Evolutionary conservation across 164 flowering plant genomes (phyloP).

Genomic region (Akebia trifoliata): DNA sequence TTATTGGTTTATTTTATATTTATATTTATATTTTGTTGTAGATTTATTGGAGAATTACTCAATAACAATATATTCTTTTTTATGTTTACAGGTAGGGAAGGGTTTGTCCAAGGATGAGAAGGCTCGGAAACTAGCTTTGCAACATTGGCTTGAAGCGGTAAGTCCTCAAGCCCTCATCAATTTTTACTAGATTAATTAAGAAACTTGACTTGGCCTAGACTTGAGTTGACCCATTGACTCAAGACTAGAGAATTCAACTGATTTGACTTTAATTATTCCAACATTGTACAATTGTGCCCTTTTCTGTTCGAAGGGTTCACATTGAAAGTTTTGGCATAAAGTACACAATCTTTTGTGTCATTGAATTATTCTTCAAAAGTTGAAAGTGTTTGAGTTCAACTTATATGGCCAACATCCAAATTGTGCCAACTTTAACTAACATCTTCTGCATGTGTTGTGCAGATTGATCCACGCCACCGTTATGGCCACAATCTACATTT

Average conservation of each 20-base stretch:
- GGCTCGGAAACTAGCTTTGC: slow-evolving; percentile 62
- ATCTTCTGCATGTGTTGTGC: neutral
- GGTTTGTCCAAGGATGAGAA: slow-evolving; percentile 73
- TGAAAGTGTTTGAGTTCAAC: neutral
- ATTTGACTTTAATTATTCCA: neutral
- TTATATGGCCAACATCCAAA: neutral
- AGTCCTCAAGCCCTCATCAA: slow-evolving; percentile 12
- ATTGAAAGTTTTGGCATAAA: neutral
- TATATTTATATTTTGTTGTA: slow-evolving; percentile 40
- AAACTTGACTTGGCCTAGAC: neutral
- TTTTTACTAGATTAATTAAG: neutral
- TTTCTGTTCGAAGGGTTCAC: neutral
- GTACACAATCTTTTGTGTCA: too few relatives aligned
- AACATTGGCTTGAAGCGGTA: slow-evolving; percentile 68
- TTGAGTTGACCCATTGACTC: neutral
- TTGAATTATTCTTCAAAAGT: too few relatives aligned
- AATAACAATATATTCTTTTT: slow-evolving; percentile 10
- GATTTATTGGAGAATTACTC: slow-evolving; percentile 49
- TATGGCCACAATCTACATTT: slow-evolving; percentile 64
- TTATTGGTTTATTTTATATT: too few relatives aligned
- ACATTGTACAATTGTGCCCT: too few relatives aligned
- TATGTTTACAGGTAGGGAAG: slow-evolving; percentile 53
- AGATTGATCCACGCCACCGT: slow-evolving; percentile 76
- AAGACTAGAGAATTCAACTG: neutral
- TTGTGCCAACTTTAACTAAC: neutral